Base-by-base conservation (phyloP, 257 asterid species). In the Datura wrightii region DNA sequence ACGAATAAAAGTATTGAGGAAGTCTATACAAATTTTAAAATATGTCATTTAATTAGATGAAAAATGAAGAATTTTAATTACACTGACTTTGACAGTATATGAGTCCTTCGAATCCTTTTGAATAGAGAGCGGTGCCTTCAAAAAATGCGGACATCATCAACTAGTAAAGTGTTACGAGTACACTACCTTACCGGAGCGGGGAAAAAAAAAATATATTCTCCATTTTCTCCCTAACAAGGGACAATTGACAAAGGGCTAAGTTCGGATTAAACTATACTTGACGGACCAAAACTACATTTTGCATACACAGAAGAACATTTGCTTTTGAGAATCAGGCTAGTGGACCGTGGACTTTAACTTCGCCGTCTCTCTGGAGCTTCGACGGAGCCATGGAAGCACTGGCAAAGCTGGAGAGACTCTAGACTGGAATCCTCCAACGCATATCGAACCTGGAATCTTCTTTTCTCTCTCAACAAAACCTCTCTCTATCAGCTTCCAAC, bases 341-440 rank as follows among this genome's bases (percentile, higher is more conserved):
- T 72, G 58, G 36, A 39, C 79, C 8, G 36, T 42, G 36, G 55
- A 42, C 79, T 71, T 9, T 34, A 69, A 70, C 8, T 42, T 42
- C 37, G 9, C 36, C 37, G 54, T 42, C 41, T 44, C 10, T 44
- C 56, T 24, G 31, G 37, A 46, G 18, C 59, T 19, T 46, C n/a
- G n/a, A 34, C 39, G 36, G 80, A 19, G 80, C 79, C 36, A 82
- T 87, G 98, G 94, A 87, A 86, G 87, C 89, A 44, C 81, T 93
- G 86, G 91, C 90, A 86, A 90, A 91, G 89, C 89, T 96, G 0
- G 95, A 92, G 91, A 85, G 86, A 83, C 41, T 88, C 88, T 97
- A 94, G 85, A 92, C 88, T 83, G 90, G 80, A 83, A 91, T 93
- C 87, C 98, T 94, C 84, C 82, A 83, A 53, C 95, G 97, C 82